Conservation (phyloP, 202 grass and related monocot genomes). For the Panicum hallii region DNA sequence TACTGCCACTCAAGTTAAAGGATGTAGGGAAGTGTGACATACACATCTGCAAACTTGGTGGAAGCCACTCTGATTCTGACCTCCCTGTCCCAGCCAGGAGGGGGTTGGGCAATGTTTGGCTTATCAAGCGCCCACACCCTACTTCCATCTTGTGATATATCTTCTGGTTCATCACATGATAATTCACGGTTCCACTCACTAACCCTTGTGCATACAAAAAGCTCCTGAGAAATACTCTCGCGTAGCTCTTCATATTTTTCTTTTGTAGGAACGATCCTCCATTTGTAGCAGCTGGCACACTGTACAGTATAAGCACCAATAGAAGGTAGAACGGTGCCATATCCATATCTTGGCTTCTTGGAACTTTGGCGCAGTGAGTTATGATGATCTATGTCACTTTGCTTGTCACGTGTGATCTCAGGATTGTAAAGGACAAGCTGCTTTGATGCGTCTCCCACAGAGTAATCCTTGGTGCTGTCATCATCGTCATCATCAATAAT, state of each 20-base stretch:
- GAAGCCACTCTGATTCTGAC: conserved; percentile 83
- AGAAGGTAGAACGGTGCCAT: conserved; percentile 52
- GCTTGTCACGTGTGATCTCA: conserved; percentile 37
- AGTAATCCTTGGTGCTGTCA: conserved; percentile 42
- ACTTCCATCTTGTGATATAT: conserved; percentile 74
- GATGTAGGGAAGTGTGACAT: conserved; percentile 46
- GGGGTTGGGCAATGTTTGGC: conserved; percentile 68
- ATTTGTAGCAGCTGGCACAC: conserved; percentile 78
- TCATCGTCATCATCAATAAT: conserved; percentile 34
- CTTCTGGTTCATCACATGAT: conserved; percentile 70
- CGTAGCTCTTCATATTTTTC: conserved; percentile 93
- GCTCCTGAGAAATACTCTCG: conserved; percentile 58
- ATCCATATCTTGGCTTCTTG: conserved; percentile 39
- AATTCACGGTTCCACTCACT: conserved; percentile 66
- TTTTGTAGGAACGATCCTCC: conserved; percentile 84
- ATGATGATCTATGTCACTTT: conserved; percentile 38
- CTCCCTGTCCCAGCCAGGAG: conserved; percentile 83
- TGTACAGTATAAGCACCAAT: conserved; percentile 86
- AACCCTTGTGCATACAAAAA: conserved; percentile 69
- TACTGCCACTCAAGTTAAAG: conserved; percentile 34
- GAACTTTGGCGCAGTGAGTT: conserved; percentile 31
- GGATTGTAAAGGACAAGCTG: conserved; percentile 66
- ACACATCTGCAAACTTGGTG: conserved; percentile 90
- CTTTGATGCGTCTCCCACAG: conserved; percentile 50
- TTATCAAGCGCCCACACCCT: conserved; percentile 86